Base-by-base conservation (phyloP, 164 flowering plant genomes). In the Nelumbo lutea region DNA sequence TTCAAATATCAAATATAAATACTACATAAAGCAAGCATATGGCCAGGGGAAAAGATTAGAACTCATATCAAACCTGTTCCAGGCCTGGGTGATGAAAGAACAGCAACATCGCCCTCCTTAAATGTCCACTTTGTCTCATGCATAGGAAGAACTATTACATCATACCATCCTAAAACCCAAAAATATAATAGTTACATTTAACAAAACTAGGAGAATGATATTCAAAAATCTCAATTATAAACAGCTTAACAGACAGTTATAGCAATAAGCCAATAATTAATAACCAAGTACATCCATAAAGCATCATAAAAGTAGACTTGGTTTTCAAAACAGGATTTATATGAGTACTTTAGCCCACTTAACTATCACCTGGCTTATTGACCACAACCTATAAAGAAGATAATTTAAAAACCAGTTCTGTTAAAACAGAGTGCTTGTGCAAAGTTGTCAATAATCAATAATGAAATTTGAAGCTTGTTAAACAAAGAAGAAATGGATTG, bases 71-170 rank as follows among this genome's bases (percentile, higher is more conserved):
- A 75, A 91, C 98, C 98, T 83, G 96, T 71, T 59, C 97, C 93
- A 70, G 98, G 96, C 76, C 80, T 88, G 3, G 89, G 88, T 11
- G 84, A 61, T 40, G 99, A 95, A 70, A 95, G 91, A 80, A 95
- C 81, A 7, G 97, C 95, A 67, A 92, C 97, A 76, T 95, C 99
- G 50, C 99, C 99, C 80, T 95, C 99, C 79, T 95, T 95, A 66
- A 95, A 92, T 10, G 79, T 72, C 99, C 96, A 92, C 72, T 86
- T 92, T 78, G 83, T 83, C 40, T 89, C 96, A 77, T 77, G 80
- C 13, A 55, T 72, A 5, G 98, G 96, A 74, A 85, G 82, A 69
- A 92, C 85, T 59, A 87, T 73, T 59, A 84, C 97, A 81, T 95
- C 99, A 77, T 85, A 90, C 98, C 99, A 95, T 53, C 99, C 99